These are phyloP conservation scores for Ceratobasidium sp. DNA, from an alignment of 1,284 basidiomycete genomes.

Conservation along the genomic window DNA sequence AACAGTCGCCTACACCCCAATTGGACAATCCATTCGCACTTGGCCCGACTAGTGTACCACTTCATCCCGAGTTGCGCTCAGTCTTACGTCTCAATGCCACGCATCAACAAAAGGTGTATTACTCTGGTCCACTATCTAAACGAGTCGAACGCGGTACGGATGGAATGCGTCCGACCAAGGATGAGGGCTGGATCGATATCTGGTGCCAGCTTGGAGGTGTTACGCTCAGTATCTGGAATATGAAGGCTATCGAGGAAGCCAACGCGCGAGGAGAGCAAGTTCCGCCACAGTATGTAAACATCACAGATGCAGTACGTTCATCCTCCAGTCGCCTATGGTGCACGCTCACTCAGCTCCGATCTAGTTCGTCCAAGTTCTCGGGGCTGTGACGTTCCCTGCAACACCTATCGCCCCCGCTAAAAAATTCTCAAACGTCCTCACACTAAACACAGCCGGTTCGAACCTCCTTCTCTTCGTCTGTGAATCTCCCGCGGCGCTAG, in stretches of 20 bases:
- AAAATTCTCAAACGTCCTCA: slow-evolving; percentile 84
- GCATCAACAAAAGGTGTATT: slow-evolving; percentile 83
- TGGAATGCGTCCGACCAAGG: slow-evolving; percentile 76
- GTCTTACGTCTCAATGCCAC: slow-evolving; percentile 75
- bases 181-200: slow-evolving; percentile 91
- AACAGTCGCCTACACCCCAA: no score
- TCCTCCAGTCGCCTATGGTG: no score
- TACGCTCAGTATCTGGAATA: slow-evolving; percentile 92
- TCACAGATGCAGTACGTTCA: slow-evolving; percentile 83
- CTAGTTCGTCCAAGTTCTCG: slow-evolving; percentile 80
- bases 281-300: slow-evolving; percentile 87
- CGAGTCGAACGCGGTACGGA: slow-evolving; percentile 81
- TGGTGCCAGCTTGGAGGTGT: slow-evolving; percentile 96
- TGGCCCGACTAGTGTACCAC: slow-evolving; percentile 45
- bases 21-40: slow-evolving; percentile 22
- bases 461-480: slow-evolving; percentile 93
- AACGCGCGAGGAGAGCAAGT: slow-evolving; percentile 84
- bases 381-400: slow-evolving; percentile 74
- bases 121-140: slow-evolving; percentile 82
- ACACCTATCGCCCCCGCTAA: slow-evolving; percentile 64
- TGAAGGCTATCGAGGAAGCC: slow-evolving; percentile 85
- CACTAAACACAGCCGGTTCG: slow-evolving; percentile 93
- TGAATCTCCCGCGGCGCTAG: slow-evolving; percentile 75
- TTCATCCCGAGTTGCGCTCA: slow-evolving; percentile 84
- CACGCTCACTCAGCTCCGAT: slow-evolving; percentile 54